Conservation (phyloP, 2,329 filamentous ascomycete genomes). For the Claviceps sorghi region DNA sequence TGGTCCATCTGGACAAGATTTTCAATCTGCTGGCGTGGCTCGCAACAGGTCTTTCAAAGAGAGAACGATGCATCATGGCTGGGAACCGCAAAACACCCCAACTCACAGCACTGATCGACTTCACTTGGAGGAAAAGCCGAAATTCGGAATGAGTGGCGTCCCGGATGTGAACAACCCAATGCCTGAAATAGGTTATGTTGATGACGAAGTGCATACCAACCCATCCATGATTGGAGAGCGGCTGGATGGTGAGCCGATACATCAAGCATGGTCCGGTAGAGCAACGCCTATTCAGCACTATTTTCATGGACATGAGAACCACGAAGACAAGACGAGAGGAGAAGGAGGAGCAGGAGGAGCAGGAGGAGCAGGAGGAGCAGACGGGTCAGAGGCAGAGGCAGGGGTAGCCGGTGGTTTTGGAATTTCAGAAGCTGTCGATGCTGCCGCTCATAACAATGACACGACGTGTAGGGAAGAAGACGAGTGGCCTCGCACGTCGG, state of each 20-base stretch:
- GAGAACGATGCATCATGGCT: conserved; percentile 38
- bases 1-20: conserved; percentile 22
- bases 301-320: conserved; percentile 19
- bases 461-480: conserved; percentile 40
- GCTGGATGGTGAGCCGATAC: conserved; percentile 34
- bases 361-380: conserved; percentile 13
- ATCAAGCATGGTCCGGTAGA: conserved; percentile 40
- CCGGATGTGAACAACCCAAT: conserved; percentile 56
- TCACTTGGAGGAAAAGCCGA: conserved; percentile 36
- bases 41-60: conserved; percentile 54
- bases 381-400: too few relatives aligned
- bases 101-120: conserved; percentile 44
- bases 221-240: conserved; percentile 70
- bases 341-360: not conserved
- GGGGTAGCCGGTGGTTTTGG: conserved; percentile 19
- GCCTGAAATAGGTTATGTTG: conserved; percentile 58
- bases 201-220: conserved; percentile 64
- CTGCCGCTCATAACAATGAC: conserved; percentile 40
- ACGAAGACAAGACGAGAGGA: conserved; percentile 7
- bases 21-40: conserved; percentile 35
- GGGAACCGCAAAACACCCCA: conserved; percentile 39
- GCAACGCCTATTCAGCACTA: conserved; percentile 31
- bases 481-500: conserved; percentile 48
- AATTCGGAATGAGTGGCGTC: conserved; percentile 54
- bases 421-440: conserved; percentile 37